Evolutionary conservation across 2,329 filamentous ascomycete species (phyloP), one percentile per base, ranked within the genome.

Genomic region (Trichoderma koningiopsis): DNA sequence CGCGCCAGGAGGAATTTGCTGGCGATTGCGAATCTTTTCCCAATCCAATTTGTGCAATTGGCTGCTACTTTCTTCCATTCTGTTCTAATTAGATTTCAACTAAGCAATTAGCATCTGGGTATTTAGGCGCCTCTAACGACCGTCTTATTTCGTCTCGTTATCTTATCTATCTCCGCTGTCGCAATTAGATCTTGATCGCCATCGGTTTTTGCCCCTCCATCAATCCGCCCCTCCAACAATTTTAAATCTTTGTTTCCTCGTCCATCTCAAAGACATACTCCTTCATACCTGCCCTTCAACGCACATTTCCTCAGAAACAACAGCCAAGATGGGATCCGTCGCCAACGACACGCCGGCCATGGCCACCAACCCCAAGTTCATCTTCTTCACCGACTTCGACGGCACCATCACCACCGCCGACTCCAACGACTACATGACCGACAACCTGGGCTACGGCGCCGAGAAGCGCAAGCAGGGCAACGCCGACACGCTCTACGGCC

Each of bases 331-430:
- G 83, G 82, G 81, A 66, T 83, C 82, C 68, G 71, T 77, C 31
- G 71, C 75, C 55, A 78, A 75, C 69, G 79, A 83, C 59, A 86
- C 88, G 31, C 87, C 88, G 68, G 88, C 88, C 56, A 82, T 90
- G 79, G 83, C 83, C 75, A 89, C 85, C 69, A 89, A 91, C 79
- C 94, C 94, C 63, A 92, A 93, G 82, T 92, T 93, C 84, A 94
- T 99, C 84, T 97, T 99, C 87, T 98, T 98, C 85, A 97, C 94
- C 74, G 96, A 99, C 83, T 98, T 98, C 79, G 96, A 99, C 81
- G 96, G 96, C 76, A 98, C 94, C 66, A 95, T 97, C 79, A 97
- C 95, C 60, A 86, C 85, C 68, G 83, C 87, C 76, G 88, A 90
- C 81, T 87, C 84, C 78, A 91, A 90, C 78, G 87, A 88, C 81